These are phyloP conservation scores for Angophora floribunda DNA, from an alignment of 345 rosid species.

Conservation along the genomic window DNA sequence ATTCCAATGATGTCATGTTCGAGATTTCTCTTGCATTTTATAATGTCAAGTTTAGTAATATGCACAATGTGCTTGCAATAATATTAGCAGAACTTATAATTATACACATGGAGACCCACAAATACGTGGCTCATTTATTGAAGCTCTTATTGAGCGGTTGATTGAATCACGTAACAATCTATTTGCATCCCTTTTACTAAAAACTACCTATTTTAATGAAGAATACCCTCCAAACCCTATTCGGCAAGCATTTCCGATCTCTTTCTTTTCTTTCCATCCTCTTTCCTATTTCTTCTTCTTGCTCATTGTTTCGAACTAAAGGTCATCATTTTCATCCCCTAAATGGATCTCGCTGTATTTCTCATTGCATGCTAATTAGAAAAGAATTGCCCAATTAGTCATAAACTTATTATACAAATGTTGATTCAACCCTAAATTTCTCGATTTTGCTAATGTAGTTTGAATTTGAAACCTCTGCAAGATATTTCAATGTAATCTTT, in stretches of 20 bases:
- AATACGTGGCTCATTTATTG: background rate
- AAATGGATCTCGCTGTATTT: background rate
- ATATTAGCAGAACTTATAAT: background rate
- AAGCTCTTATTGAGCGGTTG: background rate
- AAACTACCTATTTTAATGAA: background rate
- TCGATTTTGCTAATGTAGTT: background rate
- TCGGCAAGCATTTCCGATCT: background rate
- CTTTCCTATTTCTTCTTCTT: background rate
- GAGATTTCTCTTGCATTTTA: background rate
- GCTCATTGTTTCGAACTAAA: background rate
- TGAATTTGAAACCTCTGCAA: rapidly evolving
- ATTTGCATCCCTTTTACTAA: background rate
- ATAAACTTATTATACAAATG: background rate
- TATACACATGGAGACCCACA: background rate
- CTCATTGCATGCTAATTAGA: background rate
- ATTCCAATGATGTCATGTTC: background rate
- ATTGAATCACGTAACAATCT: background rate
- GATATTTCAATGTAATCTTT: background rate
- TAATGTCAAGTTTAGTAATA: background rate
- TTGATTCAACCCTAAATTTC: rapidly evolving
- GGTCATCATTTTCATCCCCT: background rate
- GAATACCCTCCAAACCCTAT: background rate
- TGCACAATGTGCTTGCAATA: background rate
- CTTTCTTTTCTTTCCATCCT: background rate
- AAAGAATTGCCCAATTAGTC: background rate